A percentile compares a stretch with the other conserved stretches of the same genome.
Evolutionary conservation across 305 asterid genomes (phyloP).

Genomic region (Plantago coronopus): DNA sequence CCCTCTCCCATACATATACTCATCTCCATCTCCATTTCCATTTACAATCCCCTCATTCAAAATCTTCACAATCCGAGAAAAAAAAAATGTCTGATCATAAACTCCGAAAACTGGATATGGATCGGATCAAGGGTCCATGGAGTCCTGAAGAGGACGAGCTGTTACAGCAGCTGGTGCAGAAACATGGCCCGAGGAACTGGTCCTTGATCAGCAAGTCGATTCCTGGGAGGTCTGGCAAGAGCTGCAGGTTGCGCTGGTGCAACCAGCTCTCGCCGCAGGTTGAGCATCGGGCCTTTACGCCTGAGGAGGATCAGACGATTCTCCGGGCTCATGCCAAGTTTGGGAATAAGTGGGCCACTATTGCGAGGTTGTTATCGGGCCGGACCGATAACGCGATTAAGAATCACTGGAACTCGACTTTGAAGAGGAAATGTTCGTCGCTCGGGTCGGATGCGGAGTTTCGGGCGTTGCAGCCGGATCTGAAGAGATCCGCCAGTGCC

Average conservation of each 20-base stretch:
- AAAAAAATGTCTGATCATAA: background rate
- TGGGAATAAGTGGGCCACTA: slow-evolving; percentile 97
- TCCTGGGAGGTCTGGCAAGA: slow-evolving; percentile 81
- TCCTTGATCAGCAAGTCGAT: slow-evolving; percentile 70
- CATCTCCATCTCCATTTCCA: background rate
- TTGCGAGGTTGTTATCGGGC: slow-evolving; percentile 76
- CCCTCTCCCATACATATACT: background rate
- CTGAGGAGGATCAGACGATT: slow-evolving; percentile 76
- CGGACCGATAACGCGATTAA: slow-evolving; percentile 95
- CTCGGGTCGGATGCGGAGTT: slow-evolving; percentile 23
- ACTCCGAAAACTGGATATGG: slow-evolving; percentile 35
- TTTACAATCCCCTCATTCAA: background rate
- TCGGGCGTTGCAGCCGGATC: background rate
- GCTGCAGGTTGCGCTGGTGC: slow-evolving; percentile 93
- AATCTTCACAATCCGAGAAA: background rate
- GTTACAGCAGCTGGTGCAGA: slow-evolving; percentile 58
- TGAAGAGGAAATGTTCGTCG: slow-evolving; percentile 72
- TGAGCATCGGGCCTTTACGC: slow-evolving; percentile 75
- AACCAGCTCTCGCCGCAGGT: slow-evolving; percentile 94
- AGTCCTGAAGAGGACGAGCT: slow-evolving; percentile 84
- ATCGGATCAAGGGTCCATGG: slow-evolving; percentile 96
- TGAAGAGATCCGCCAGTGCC: slow-evolving; percentile 30
- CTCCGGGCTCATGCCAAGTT: slow-evolving; percentile 71
- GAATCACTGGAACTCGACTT: slow-evolving; percentile 92
- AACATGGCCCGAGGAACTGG: slow-evolving; percentile 87